Conservation (phyloP, 2,329 filamentous ascomycete species). For the Trichoderma sp. region DNA sequence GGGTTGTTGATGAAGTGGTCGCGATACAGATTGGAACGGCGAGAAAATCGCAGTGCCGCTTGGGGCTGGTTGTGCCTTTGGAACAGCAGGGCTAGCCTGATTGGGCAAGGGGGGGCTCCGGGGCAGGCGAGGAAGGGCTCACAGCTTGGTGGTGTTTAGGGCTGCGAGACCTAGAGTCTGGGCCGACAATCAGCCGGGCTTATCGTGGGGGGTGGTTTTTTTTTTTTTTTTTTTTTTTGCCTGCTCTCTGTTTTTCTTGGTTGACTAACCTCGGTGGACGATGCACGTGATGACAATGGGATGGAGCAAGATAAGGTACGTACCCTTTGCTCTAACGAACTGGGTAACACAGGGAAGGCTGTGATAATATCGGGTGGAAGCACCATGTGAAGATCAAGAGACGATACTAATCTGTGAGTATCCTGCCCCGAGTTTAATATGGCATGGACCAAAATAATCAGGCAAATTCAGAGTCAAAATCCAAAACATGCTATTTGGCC, state of each 20-base stretch:
- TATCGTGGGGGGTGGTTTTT: too few relatives aligned
- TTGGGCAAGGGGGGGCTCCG: conserved; percentile 30
- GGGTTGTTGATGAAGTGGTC: conserved; percentile 39
- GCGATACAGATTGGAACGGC: conserved; percentile 38
- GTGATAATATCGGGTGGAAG: neutral
- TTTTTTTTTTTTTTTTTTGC: too few relatives aligned
- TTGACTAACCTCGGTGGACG: neutral
- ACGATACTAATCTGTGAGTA: neutral
- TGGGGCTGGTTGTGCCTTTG: conserved; percentile 42
- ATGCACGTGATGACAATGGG: neutral
- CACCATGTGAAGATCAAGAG: neutral
- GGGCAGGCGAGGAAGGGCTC: conserved; percentile 37
- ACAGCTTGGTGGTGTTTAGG: conserved; percentile 36
- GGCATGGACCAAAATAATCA: neutral
- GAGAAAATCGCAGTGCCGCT: conserved; percentile 42
- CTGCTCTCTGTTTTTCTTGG: neutral
- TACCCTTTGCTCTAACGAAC: neutral
- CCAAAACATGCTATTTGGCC: neutral
- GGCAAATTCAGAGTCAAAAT: neutral
- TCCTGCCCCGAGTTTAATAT: neutral
- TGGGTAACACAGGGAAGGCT: too few relatives aligned
- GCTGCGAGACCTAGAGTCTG: conserved; percentile 39
- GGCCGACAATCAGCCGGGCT: conserved; percentile 34
- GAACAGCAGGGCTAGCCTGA: conserved; percentile 33
- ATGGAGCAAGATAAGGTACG: neutral